Percentiles rank a stretch among this genome's conserved stretches.
phyloP scores from a whole-genome alignment of 75 land plant genomes.

The Picea glauca region DNA sequence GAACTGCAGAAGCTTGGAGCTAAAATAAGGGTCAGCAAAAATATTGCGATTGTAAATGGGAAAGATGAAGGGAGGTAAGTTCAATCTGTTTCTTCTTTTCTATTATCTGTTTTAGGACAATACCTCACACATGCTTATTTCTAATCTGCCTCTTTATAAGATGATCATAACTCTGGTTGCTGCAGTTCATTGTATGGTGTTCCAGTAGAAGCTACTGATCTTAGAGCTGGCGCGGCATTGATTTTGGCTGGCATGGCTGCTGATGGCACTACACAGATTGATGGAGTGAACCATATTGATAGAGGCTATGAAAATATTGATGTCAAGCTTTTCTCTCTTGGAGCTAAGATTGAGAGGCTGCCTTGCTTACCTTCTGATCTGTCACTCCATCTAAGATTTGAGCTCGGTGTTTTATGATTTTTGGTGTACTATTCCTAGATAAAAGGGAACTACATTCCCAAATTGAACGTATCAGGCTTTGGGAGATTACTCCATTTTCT shows the following conservation, averaged over 20 bases:
- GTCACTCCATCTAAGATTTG: constrained; percentile 17
- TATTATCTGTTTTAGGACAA: neutral
- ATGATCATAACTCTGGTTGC: neutral
- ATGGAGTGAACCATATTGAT: constrained; percentile 55
- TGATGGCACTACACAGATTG: constrained; percentile 53
- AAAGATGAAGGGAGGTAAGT: constrained; percentile 44
- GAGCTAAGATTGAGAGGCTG: constrained; percentile 45
- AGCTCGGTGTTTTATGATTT: constrained; percentile 1
- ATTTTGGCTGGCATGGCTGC: constrained; percentile 71
- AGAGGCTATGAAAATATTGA: constrained; percentile 71
- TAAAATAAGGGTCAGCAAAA: constrained; percentile 35
- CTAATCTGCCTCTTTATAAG: neutral
- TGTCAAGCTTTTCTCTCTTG: constrained; percentile 40
- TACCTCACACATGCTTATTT: neutral
- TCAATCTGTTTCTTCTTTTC: neutral
- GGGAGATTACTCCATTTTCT: neutral
- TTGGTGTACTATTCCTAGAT: neutral
- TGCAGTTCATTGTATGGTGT: constrained; percentile 44
- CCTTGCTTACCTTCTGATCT: constrained; percentile 27
- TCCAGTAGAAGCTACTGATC: constrained; percentile 44
- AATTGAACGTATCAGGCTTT: neutral
- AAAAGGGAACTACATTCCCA: neutral
- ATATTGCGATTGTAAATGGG: constrained; percentile 42
- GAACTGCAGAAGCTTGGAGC: constrained; percentile 79
- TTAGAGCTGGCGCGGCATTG: constrained; percentile 68